A percentile compares a stretch with the other conserved stretches of the same genome.
These are phyloP conservation scores for Ustulina deusta DNA, from an alignment of 2,329 filamentous ascomycete species.

Conservation along the genomic window DNA sequence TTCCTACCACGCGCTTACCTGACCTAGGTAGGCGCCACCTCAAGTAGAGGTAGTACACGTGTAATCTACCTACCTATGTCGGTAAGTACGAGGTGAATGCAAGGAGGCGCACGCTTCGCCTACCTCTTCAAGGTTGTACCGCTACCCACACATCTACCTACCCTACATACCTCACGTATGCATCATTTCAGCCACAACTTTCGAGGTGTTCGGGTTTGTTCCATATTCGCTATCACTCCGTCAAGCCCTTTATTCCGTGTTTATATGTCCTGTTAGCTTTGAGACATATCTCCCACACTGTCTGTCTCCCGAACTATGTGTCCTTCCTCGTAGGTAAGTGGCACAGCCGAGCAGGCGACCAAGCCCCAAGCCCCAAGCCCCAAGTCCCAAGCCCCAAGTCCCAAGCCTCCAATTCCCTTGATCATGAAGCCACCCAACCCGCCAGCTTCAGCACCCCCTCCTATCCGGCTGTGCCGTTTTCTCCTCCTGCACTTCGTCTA, in stretches of 20 bases:
- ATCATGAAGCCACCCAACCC: conserved; percentile 1
- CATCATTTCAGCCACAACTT: background rate
- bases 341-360: background rate
- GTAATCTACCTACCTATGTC: background rate
- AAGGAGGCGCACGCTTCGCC: background rate
- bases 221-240: background rate
- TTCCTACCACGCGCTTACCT: too few relatives aligned
- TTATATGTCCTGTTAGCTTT: background rate
- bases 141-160: background rate
- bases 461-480: background rate
- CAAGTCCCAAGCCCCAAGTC: too few relatives aligned
- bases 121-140: too few relatives aligned
- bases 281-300: background rate
- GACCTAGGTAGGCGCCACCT: too few relatives aligned
- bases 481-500: background rate
- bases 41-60: too few relatives aligned
- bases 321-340: conserved; percentile 3
- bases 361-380: too few relatives aligned
- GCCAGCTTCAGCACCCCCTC: background rate
- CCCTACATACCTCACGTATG: background rate
- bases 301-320: background rate
- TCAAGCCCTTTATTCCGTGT: background rate
- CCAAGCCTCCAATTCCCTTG: background rate
- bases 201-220: background rate
- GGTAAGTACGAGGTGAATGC: background rate